These are phyloP conservation scores for Phyllosticta paracitricarpa DNA, from an alignment of 2,329 filamentous ascomycete species.

Conservation along the genomic window DNA sequence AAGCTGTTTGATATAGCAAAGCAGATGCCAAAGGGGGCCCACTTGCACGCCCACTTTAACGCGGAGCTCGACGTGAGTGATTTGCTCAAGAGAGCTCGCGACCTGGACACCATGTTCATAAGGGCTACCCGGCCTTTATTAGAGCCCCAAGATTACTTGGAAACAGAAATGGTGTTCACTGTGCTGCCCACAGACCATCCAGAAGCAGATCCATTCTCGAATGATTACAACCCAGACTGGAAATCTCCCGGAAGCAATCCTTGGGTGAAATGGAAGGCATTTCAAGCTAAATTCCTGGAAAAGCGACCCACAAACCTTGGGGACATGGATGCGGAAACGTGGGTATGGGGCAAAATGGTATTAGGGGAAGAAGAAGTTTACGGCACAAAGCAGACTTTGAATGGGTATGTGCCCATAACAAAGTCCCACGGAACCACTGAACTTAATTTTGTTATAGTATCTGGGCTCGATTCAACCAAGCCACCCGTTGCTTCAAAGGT, in stretches of 20 bases:
- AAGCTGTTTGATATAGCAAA: constrained; percentile 47
- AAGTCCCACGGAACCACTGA: not conserved
- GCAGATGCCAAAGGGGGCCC: constrained; percentile 58
- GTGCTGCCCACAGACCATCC: constrained; percentile 30
- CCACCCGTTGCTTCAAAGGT: constrained; percentile 64
- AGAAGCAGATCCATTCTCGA: constrained; percentile 38
- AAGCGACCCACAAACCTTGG: constrained; percentile 11
- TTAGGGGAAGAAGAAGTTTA: constrained; percentile 54
- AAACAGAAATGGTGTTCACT: constrained; percentile 54
- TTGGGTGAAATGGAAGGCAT: constrained; percentile 39
- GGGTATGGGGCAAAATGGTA: constrained; percentile 53
- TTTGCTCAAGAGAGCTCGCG: constrained; percentile 45
- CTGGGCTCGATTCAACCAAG: constrained; percentile 55
- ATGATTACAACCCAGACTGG: constrained; percentile 33
- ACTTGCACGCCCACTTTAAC: constrained; percentile 71
- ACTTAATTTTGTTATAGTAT: constrained; percentile 24
- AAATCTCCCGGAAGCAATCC: constrained; percentile 17
- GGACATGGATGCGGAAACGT: constrained; percentile 30
- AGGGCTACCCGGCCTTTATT: constrained; percentile 48
- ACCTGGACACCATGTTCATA: constrained; percentile 58
- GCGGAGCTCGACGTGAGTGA: constrained; percentile 55
- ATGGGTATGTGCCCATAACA: constrained; percentile 3
- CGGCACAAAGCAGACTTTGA: constrained; percentile 20
- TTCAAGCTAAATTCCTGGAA: constrained; percentile 28
- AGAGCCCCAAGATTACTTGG: constrained; percentile 32